Percentiles rank a stretch among this genome's conserved stretches.
These are phyloP conservation scores for Hibiscus syriacus DNA, from an alignment of 345 rosid species.

Conservation along the genomic window DNA sequence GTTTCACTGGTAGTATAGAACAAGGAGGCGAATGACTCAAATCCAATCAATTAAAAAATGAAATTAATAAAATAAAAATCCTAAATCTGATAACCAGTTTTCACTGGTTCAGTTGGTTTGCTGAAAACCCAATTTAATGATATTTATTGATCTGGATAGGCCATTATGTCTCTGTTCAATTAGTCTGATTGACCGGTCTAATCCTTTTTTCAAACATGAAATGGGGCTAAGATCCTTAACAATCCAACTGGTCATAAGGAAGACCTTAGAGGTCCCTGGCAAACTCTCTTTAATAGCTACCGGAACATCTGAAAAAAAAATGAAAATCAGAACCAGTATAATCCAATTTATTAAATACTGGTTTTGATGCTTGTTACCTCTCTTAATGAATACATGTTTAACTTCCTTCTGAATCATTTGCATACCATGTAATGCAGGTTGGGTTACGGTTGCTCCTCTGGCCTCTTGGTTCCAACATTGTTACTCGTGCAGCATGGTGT, in stretches of 20 bases:
- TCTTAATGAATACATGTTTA: neutral
- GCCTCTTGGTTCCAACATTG: slow-evolving; percentile 42
- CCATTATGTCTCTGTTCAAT: neutral
- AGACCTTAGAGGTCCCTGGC: too few species aligned
- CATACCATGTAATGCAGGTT: slow-evolving; percentile 22
- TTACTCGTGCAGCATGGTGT: slow-evolving; percentile 52
- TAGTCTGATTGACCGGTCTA: neutral
- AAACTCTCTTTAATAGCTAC: too few species aligned
- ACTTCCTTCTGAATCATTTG: neutral
- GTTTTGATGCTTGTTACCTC: neutral
- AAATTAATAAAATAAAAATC: too few species aligned
- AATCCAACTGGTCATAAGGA: too few species aligned
- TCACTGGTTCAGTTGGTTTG: neutral
- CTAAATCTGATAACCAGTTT: too few species aligned
- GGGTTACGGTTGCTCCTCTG: slow-evolving; percentile 41
- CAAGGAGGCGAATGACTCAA: too few species aligned
- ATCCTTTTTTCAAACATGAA: neutral
- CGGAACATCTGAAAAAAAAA: too few species aligned
- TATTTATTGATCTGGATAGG: neutral
- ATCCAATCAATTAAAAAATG: too few species aligned
- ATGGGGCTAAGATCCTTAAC: too few species aligned
- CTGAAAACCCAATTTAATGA: neutral
- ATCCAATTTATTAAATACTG: neutral
- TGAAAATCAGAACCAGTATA: neutral
- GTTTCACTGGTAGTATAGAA: too few species aligned